Base-by-base conservation (phyloP, 495 filamentous ascomycete species). In the Tuber magnatum region DNA sequence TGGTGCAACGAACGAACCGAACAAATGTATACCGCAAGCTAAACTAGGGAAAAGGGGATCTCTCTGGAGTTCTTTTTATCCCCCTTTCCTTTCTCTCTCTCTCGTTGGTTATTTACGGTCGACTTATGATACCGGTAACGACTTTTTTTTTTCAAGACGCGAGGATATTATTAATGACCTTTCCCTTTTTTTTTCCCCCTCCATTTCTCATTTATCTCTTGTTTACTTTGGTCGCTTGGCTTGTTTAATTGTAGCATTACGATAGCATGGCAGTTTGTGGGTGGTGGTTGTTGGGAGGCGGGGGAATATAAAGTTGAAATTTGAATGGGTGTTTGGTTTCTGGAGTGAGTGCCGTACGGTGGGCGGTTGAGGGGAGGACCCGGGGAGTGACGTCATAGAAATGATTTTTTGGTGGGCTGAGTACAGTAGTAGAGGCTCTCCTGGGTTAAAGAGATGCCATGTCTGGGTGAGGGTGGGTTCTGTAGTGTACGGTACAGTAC, bases 91-190 rank as follows among this genome's bases (percentile, higher is more conserved):
- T 28, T 10, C n/a, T 28, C n/a, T 65, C 28, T 32, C 28, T n/a
- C 51, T 14, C 9, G 3, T 61, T 28, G 51, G 14, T n/a, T 56
- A 56, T 56, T 65, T 65, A 65, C 16, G 56, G 28, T 28, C 35
- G 51, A 56, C 28, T 35, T 65, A n/a, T n/a, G 39, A 7, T 40
- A 32, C 22, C 10, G 48, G 51, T 61, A 61, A 61, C 56, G 28
- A 65, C 3, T 35, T 32, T 35, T 61, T 32, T 65, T 4, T 20
- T 65, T 65, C 28, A 28, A 28, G 51, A 61, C n/a, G 14, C 4
- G 56, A 35, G 56, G 28, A 65, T 65, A 65, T 65, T 35, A 65
- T 65, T 65, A 65, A 65, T 65, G 56, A 35, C 56, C 56, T 65
- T 65, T n/a, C n/a, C n/a, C n/a, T 65, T 65, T 65, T 32, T 5